A percentile compares a stretch with the other conserved stretches of the same genome.
Evolutionary conservation across 2,329 filamentous ascomycete genomes (phyloP).

Genomic region (Botrytis byssoidea): DNA sequence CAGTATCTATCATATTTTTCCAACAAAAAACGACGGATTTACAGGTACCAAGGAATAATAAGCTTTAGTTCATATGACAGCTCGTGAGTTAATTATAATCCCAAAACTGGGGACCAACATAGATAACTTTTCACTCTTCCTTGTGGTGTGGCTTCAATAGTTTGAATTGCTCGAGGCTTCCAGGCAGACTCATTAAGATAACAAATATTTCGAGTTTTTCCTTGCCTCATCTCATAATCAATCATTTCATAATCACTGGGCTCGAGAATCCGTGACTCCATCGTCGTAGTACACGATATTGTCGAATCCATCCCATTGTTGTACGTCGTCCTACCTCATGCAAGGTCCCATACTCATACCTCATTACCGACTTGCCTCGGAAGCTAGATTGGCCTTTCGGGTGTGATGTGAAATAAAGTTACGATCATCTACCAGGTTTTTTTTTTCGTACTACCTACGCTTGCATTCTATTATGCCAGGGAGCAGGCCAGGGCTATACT

Average conservation of each 20-base stretch:
- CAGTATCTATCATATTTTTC: not conserved
- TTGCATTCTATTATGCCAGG: conserved; percentile 2
- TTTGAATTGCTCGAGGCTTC: not conserved
- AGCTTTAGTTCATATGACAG: not conserved
- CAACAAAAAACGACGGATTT: not conserved
- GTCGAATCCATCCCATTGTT: conserved; percentile 6
- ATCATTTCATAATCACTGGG: not conserved
- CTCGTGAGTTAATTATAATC: not conserved
- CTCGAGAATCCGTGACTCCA: conserved; percentile 1
- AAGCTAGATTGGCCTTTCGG: conserved; percentile 16
- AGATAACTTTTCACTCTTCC: not conserved
- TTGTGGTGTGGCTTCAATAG: conserved; percentile 17
- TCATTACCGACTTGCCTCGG: conserved; percentile 14
- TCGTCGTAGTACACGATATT: conserved; percentile 17
- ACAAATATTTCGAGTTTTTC: not conserved
- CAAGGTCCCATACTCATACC: conserved; percentile 14
- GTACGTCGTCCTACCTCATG: conserved; percentile 8
- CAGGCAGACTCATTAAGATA: not conserved
- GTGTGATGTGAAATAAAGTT: conserved; percentile 18
- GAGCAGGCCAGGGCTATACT: conserved; percentile 3
- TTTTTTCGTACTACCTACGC: conserved; percentile 3
- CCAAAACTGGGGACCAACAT: no score
- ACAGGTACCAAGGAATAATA: conserved; percentile 8
- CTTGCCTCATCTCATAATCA: conserved; percentile 15
- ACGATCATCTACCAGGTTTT: conserved; percentile 10